These are phyloP conservation scores for Plasmodium berghei DNA, from an alignment of 169 alveolate species.

Conservation along the genomic window DNA sequence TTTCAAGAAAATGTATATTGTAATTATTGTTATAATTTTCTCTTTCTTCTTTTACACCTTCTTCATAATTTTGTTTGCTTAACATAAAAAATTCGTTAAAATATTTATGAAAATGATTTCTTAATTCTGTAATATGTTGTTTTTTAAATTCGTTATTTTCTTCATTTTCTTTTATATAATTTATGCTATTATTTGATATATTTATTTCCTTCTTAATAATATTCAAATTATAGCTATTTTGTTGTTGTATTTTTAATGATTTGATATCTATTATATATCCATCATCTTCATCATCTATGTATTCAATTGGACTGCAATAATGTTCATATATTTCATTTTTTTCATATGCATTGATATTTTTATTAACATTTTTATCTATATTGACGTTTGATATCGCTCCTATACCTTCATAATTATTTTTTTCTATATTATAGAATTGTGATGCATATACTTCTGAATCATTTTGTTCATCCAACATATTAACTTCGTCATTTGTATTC, in stretches of 20 bases:
- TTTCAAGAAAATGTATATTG: constrained; percentile 25
- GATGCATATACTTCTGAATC: no score
- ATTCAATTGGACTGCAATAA: neutral
- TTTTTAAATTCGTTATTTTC: constrained; percentile 2
- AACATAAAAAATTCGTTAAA: constrained; percentile 44
- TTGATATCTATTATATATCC: constrained; percentile 26
- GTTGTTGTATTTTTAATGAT: constrained; percentile 2
- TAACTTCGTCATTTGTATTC: neutral
- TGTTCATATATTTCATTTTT: neutral
- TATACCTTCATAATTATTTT: neutral
- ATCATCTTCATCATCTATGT: constrained; percentile 76
- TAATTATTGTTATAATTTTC: constrained; percentile 47
- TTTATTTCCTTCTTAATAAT: neutral
- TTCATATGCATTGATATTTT: neutral
- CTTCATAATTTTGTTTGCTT: constrained; percentile 67
- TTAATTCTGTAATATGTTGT: constrained; percentile 30
- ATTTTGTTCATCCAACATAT: neutral
- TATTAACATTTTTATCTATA: neutral
- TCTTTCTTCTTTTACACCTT: constrained; percentile 53
- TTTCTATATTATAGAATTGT: neutral
- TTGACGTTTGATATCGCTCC: neutral
- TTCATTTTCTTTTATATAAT: constrained; percentile 14
- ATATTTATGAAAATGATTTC: constrained; percentile 50
- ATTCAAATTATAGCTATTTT: neutral
- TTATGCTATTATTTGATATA: neutral